Conservation (phyloP, 257 asterid genomes). For the Mentha longifolia region DNA sequence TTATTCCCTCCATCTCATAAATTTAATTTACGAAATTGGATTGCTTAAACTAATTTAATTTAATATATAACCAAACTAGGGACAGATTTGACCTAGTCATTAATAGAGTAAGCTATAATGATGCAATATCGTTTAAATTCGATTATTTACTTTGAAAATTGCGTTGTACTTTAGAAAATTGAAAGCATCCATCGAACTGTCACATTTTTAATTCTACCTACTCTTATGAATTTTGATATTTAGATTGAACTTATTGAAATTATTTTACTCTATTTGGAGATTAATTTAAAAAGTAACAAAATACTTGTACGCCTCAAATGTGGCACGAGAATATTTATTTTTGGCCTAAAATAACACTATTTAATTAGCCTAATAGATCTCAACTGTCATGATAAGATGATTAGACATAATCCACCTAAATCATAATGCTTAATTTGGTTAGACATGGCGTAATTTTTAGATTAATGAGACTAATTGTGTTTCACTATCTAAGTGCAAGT, state of each 20-base stretch:
- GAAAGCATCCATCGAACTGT: not conserved
- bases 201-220: not conserved
- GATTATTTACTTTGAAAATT: not conserved
- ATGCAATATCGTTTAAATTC: not conserved
- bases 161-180: not conserved
- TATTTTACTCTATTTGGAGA: not conserved
- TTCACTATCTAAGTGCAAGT: conserved; percentile 6
- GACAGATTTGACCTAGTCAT: not conserved
- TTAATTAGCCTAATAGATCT: conserved; percentile 21
- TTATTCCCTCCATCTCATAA: no score
- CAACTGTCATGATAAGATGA: conserved; percentile 7
- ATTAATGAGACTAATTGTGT: conserved; percentile 10
- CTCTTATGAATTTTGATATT: conserved; percentile 1
- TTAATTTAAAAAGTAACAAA: not conserved
- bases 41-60: no score
- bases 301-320: not conserved
- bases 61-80: no score
- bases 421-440: conserved; percentile 1
- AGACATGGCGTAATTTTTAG: conserved; percentile 6
- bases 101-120: not conserved
- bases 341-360: conserved; percentile 5
- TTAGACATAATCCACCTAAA: not conserved
- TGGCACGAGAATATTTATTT: conserved; percentile 12
- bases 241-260: not conserved
- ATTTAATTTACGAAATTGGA: no score